Percentiles rank a stretch among this genome's conserved stretches.
Evolutionary conservation across 2,329 filamentous ascomycete genomes (phyloP).

Genomic region (Ophiostoma ulmi): DNA sequence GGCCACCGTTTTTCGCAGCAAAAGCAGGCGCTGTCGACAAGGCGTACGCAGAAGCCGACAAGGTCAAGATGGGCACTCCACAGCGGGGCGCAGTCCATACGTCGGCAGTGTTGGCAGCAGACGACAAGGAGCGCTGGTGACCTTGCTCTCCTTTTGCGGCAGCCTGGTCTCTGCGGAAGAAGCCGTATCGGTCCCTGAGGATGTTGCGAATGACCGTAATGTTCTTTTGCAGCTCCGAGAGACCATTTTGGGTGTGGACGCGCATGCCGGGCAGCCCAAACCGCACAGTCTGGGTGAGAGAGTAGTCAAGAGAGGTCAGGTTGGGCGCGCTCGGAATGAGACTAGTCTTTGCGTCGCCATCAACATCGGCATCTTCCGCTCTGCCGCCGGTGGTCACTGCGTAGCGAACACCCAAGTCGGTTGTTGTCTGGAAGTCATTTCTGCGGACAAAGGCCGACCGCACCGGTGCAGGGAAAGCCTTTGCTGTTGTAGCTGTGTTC

Average conservation of each 20-base stretch:
- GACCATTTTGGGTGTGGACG: constrained; percentile 24
- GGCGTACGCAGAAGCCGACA: constrained; percentile 41
- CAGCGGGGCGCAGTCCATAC: constrained; percentile 22
- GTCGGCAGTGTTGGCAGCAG: background rate
- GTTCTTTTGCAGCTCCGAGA: constrained; percentile 24
- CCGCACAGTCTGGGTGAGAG: constrained; percentile 38
- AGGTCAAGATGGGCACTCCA: constrained; percentile 35
- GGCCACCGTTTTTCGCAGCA: background rate
- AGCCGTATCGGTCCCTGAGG: constrained; percentile 17
- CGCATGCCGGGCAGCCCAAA: constrained; percentile 36
- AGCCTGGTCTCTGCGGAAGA: constrained; percentile 8
- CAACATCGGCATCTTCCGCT: background rate
- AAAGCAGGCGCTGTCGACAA: constrained; percentile 26
- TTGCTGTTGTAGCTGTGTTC: background rate
- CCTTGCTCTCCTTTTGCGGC: background rate
- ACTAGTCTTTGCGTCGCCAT: background rate
- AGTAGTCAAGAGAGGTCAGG: constrained; percentile 37
- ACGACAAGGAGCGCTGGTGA: background rate
- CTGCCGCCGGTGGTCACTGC: constrained; percentile 31
- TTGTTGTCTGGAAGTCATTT: constrained; percentile 32
- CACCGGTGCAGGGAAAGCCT: constrained; percentile 11
- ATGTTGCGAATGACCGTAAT: background rate
- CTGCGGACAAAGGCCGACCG: constrained; percentile 25
- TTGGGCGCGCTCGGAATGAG: background rate
- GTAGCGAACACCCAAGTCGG: constrained; percentile 39